A percentile compares a stretch with the other conserved stretches of the same genome.
These are phyloP conservation scores for Ceriops decandra DNA, from an alignment of 345 rosid genomes.

Conservation along the genomic window DNA sequence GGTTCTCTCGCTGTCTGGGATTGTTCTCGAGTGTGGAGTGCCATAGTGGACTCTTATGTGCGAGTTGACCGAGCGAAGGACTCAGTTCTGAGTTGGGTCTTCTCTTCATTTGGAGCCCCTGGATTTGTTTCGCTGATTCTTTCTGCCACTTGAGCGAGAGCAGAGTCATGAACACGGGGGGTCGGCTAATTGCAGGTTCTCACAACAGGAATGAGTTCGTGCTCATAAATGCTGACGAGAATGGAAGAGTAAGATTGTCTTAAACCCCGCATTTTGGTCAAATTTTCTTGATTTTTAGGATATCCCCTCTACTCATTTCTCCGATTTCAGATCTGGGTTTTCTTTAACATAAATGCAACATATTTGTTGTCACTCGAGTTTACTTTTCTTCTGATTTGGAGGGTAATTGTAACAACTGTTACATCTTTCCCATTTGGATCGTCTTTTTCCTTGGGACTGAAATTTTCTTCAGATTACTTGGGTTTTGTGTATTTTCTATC, in stretches of 20 bases:
- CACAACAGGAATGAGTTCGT: constrained; percentile 95
- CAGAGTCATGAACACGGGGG: constrained; percentile 70
- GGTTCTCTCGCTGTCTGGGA: background rate
- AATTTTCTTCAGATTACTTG: background rate
- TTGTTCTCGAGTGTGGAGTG: background rate
- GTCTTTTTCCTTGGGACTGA: background rate
- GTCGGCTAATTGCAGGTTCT: constrained; percentile 92
- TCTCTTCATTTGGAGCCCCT: constrained; percentile 10
- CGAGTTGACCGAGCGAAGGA: constrained; percentile 5
- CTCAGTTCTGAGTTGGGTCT: constrained; percentile 11
- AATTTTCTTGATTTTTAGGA: background rate
- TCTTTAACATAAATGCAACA: background rate
- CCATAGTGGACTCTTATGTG: constrained; percentile 8
- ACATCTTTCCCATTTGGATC: background rate
- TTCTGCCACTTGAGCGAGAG: constrained; percentile 9
- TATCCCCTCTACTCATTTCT: constrained; percentile 7
- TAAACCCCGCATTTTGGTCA: constrained; percentile 3
- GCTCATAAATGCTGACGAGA: constrained; percentile 88
- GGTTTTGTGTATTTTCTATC: background rate
- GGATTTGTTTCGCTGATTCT: constrained; percentile 12
- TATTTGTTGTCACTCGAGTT: background rate
- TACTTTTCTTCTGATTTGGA: background rate
- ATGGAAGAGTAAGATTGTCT: constrained; percentile 52
- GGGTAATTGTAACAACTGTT: background rate
- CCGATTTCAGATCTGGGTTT: constrained; percentile 38